Evolutionary conservation across 257 asterid genomes (phyloP).

Genomic region (Ligustrum vulgare): DNA sequence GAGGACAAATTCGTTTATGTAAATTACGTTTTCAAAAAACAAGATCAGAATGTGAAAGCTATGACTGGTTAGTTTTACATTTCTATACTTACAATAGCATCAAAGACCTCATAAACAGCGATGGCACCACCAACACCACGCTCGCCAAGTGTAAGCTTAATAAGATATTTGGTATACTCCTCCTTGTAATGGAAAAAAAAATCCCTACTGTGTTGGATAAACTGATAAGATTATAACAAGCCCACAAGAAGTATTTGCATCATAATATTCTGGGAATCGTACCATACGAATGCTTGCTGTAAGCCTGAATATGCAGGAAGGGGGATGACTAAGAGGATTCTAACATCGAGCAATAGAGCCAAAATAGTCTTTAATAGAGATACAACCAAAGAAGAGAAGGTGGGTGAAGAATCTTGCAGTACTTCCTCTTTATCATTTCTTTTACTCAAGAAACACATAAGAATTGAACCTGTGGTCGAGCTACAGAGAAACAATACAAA

Average conservation of each 20-base stretch:
- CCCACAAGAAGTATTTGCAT: neutral
- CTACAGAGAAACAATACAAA: conserved; percentile 68
- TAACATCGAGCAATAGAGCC: conserved; percentile 56
- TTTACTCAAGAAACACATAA: conserved; percentile 83
- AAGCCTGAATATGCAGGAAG: conserved; percentile 91
- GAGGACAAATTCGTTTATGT: neutral
- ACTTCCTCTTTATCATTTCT: conserved; percentile 63
- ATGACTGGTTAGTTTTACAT: conserved; percentile 4
- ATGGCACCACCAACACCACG: conserved; percentile 94
- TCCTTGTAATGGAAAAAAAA: conserved; percentile 55
- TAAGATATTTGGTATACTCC: conserved; percentile 81
- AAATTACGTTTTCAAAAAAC: neutral
- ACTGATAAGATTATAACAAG: neutral
- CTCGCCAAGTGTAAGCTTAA: conserved; percentile 80
- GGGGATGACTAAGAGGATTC: conserved; percentile 83
- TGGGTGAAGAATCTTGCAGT: conserved; percentile 39
- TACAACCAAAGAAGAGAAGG: conserved; percentile 53
- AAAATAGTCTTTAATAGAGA: conserved; percentile 56
- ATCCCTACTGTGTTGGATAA: conserved; percentile 8
- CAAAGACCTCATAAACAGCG: conserved; percentile 90
- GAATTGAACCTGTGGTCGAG: conserved; percentile 70
- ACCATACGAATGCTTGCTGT: conserved; percentile 97
- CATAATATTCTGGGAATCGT: conserved; percentile 24
- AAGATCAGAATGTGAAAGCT: neutral
- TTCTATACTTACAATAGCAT: conserved; percentile 72